phyloP scores from a whole-genome alignment of 2,329 filamentous ascomycete species.

The Hypoxylon sp. region DNA sequence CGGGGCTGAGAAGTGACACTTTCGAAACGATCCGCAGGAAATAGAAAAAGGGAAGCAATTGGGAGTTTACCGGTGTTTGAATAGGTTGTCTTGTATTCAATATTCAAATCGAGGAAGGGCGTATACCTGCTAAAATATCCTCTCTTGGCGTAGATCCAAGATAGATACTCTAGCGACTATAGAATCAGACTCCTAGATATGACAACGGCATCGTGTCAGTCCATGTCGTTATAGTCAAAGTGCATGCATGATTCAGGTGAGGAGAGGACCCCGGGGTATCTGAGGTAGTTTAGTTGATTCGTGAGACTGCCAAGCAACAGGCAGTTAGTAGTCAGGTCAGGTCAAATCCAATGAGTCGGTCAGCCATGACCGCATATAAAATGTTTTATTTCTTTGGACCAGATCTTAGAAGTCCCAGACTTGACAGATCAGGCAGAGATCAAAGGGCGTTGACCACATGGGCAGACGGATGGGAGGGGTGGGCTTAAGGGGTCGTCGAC shows the following conservation, averaged over 20 bases:
- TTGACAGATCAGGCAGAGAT: slow-evolving; percentile 1
- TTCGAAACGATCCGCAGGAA: neutral
- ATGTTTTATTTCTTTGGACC: neutral
- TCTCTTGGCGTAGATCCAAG: no score
- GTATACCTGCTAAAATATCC: no score
- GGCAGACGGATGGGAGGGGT: neutral
- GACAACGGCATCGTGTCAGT: neutral
- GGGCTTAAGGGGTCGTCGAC: neutral
- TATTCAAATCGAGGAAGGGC: neutral
- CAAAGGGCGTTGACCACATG: no score
- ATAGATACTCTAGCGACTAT: no score
- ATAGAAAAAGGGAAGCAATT: neutral
- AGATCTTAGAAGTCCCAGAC: neutral
- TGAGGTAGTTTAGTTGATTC: neutral
- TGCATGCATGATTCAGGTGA: neutral
- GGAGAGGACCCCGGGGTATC: no score
- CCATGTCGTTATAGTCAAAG: neutral
- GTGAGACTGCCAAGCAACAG: neutral
- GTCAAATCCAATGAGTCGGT: neutral
- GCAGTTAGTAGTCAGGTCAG: neutral
- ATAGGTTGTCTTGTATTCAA: neutral
- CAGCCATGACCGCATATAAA: neutral
- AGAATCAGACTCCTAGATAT: no score
- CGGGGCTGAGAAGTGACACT: slow-evolving; percentile 47
- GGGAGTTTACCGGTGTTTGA: slow-evolving; percentile 11